Evolutionary conservation across 768 basidiomycete genomes (phyloP), one percentile per base, ranked within the genome.

Genomic region (Kwoniella mangroviensis): DNA sequence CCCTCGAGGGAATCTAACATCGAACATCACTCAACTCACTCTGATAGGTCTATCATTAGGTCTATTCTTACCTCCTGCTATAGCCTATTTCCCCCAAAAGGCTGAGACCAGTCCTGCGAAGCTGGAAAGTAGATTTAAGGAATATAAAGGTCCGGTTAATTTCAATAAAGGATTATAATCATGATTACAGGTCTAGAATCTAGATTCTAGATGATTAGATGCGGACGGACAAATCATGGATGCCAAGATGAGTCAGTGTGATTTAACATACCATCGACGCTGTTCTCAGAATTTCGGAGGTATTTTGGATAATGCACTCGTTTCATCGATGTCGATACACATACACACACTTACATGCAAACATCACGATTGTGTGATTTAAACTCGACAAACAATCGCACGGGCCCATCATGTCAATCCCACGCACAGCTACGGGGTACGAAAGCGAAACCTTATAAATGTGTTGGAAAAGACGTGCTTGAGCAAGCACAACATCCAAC

Each of bases 111-210:
- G 75, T 67, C 80, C 82, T 12, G 74, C 79, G 57, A 82, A 82
- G 73, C 75, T 85, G 21, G 85, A 84, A 63, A 65, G 73, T 53
- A n/a, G 74, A 51, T 82, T 79, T 66, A 68, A 72, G 15, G 73
- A 79, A 11, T 67, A 72, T 70, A 63, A 61, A 7, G 75, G 73
- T 13, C 73, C 80, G 68, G 81, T 85, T 6, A 84, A 82, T 75
- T 85, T 85, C 75, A 85, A 84, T 73, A 85, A 85, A 76, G 85
- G 85, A 0, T 62, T 84, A 40, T 84, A 70, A 53, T 34, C 34
- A 34, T 24, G n/a, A 5, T 22, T 3, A 9, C 1, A 17, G 10
- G 13, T 34, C 4, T 59, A 26, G 65, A 21, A 42, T 56, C 34
- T 42, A 28, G 17, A 10, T 17, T 12, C 17, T 60, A 42, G 40